These are phyloP conservation scores for Chimonanthus praecox DNA, from an alignment of 164 flowering plant genomes.

Conservation along the genomic window DNA sequence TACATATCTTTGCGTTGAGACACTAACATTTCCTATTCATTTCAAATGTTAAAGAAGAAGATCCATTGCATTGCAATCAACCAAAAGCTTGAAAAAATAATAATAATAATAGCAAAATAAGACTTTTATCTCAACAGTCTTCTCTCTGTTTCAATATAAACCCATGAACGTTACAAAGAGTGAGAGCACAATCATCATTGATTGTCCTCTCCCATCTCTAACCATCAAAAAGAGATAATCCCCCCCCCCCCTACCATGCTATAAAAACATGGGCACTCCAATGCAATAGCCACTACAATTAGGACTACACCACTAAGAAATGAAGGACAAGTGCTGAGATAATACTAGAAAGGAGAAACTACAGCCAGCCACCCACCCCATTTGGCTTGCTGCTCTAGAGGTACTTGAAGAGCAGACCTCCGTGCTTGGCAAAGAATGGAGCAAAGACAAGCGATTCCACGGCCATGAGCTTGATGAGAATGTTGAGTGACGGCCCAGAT, in stretches of 20 bases:
- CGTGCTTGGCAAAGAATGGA: constrained; percentile 81
- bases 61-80: not conserved
- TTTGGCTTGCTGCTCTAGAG: constrained; percentile 7
- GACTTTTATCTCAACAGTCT: not conserved
- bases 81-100: not conserved
- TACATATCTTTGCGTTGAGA: too few species aligned
- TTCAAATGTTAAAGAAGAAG: too few species aligned
- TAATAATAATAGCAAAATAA: too few species aligned
- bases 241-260: not conserved
- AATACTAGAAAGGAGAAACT: not conserved
- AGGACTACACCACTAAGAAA: not conserved
- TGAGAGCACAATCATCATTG: not conserved
- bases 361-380: not conserved
- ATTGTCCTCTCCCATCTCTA: not conserved
- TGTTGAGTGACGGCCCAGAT: constrained; percentile 81
- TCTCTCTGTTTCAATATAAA: not conserved
- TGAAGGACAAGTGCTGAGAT: too few species aligned
- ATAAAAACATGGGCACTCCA: not conserved
- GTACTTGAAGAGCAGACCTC: constrained; percentile 73
- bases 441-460: constrained; percentile 87
- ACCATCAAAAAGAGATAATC: not conserved
- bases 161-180: constrained; percentile 1
- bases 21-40: too few species aligned
- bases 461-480: constrained; percentile 90
- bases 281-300: not conserved